These are phyloP conservation scores for Tulasnella sp. DNA, from an alignment of 768 basidiomycete genomes.

Conservation along the genomic window DNA sequence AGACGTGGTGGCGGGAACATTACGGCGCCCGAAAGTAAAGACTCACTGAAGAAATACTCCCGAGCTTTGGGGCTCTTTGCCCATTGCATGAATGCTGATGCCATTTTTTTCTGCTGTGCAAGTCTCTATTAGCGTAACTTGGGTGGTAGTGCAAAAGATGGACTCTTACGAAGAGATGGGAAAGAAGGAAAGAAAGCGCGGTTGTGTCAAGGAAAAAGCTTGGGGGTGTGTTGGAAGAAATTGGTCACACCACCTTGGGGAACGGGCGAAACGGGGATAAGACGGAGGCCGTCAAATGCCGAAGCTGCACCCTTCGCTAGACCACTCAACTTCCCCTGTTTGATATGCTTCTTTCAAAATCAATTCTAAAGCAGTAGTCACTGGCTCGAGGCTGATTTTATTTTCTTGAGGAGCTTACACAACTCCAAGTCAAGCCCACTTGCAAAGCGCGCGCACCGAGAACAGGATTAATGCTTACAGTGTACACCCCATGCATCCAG, in stretches of 20 bases:
- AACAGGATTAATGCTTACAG: too few relatives aligned
- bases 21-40: not conserved
- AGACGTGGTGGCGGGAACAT: slow-evolving; percentile 36
- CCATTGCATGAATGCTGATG: slow-evolving; percentile 87
- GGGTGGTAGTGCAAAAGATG: not conserved
- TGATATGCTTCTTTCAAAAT: too few relatives aligned
- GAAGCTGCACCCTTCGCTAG: not conserved
- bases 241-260: slow-evolving; percentile 9
- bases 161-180: not conserved
- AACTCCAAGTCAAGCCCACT: too few relatives aligned
- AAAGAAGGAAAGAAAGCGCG: not conserved
- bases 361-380: too few relatives aligned
- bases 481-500: too few relatives aligned
- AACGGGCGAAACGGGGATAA: not conserved
- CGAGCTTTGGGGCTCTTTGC: slow-evolving; percentile 86
- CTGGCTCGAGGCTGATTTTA: too few relatives aligned
- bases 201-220: not conserved
- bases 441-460: too few relatives aligned
- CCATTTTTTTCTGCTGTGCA: slow-evolving; percentile 52
- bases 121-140: not conserved
- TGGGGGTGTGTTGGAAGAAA: slow-evolving; percentile 15
- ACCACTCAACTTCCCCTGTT: too few relatives aligned
- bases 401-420: too few relatives aligned
- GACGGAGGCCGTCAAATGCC: not conserved
- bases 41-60: slow-evolving; percentile 94